phyloP scores from a whole-genome alignment of 169 alveolate species.

The Plasmodium berghei region DNA sequence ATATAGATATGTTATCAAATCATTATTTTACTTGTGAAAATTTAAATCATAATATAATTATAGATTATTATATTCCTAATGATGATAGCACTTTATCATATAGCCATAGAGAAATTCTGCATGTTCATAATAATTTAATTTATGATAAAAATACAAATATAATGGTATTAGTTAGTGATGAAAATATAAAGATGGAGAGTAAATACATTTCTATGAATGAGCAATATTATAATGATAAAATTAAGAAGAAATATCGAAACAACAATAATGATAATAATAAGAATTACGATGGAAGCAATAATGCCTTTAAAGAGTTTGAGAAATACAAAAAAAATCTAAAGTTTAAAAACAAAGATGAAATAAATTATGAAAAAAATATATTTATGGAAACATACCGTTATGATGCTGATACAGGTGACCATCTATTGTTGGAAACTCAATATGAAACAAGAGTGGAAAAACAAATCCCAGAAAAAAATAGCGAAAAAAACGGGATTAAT shows the following conservation, averaged over 20 bases:
- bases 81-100: not conserved
- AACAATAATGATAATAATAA: not conserved
- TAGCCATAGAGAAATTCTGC: conserved; percentile 26
- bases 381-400: conserved; percentile 31
- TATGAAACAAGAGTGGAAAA: not conserved
- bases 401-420: conserved; percentile 4
- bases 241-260: conserved; percentile 19
- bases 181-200: conserved; percentile 14
- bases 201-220: conserved; percentile 71
- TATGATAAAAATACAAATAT: conserved; percentile 40
- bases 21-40: conserved; percentile 42
- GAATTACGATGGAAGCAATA: no score
- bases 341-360: conserved; percentile 31
- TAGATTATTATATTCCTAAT: conserved; percentile 19
- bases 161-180: conserved; percentile 43
- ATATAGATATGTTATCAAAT: conserved; percentile 35
- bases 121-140: conserved; percentile 30
- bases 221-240: conserved; percentile 68
- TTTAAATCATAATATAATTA: conserved; percentile 37
- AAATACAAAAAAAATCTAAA: conserved; percentile 20
- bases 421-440: not conserved
- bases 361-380: conserved; percentile 29
- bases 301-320: conserved; percentile 15
- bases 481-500: not conserved
- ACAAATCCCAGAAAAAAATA: not conserved